phyloP scores from a whole-genome alignment of 495 filamentous ascomycete genomes.

The Parmelia sp. region DNA sequence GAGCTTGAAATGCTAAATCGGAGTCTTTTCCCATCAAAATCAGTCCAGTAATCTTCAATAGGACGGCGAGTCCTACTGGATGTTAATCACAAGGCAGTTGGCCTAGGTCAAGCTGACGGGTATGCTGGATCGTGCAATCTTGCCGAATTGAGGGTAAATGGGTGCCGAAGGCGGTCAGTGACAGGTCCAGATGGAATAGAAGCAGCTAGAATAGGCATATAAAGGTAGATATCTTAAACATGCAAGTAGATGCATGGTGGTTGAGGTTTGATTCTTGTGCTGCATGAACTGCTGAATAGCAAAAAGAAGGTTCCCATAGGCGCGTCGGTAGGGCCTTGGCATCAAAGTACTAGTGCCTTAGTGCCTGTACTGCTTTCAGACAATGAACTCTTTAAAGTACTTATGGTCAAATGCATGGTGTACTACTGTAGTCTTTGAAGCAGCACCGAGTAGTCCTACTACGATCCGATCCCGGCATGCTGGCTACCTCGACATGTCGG shows the following conservation, averaged over 20 bases:
- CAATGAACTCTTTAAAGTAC: too few relatives aligned
- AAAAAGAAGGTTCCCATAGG: too few relatives aligned
- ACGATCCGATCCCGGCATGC: background rate
- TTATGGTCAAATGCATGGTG: too few relatives aligned
- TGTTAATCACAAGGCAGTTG: background rate
- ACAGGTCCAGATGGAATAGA: background rate
- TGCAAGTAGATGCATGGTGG: background rate
- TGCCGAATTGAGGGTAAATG: background rate
- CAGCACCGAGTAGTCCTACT: background rate
- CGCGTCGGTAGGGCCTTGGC: background rate
- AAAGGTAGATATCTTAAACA: background rate
- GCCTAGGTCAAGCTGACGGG: background rate
- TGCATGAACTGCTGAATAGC: conserved; percentile 3
- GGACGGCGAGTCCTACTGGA: background rate
- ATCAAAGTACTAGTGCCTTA: background rate
- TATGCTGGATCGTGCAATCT: background rate
- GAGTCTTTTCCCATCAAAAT: background rate
- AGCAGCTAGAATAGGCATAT: background rate
- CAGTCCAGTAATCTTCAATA: background rate
- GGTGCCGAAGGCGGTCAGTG: background rate
- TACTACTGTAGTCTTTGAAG: background rate
- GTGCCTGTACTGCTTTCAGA: background rate
- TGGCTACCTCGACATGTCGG: background rate
- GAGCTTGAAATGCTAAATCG: background rate
- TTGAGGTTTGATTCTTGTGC: background rate